phyloP scores from a whole-genome alignment of 108 stramenopile genomes.

The Nannochloropsis oceanica region DNA sequence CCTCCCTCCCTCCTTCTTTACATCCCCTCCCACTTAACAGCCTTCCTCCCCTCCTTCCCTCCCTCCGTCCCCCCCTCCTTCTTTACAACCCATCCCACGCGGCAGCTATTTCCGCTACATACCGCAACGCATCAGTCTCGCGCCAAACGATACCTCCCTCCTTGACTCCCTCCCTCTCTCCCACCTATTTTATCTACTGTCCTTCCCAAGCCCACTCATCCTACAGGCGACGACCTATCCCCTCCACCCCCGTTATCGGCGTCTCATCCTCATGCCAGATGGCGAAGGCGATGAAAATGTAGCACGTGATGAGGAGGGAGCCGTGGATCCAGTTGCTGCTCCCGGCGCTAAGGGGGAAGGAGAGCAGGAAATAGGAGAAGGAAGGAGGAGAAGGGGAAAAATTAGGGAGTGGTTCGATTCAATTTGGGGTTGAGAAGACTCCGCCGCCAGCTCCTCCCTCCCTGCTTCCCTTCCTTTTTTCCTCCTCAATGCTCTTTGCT shows the following conservation, averaged over 20 bases:
- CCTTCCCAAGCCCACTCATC: neutral
- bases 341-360: neutral
- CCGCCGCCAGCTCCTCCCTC: neutral
- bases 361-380: neutral
- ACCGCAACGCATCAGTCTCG: too few species aligned
- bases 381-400: neutral
- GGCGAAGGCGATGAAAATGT: constrained; percentile 16
- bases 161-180: neutral
- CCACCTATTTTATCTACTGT: neutral
- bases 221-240: neutral
- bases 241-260: neutral
- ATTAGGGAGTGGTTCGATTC: neutral
- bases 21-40: neutral
- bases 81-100: neutral
- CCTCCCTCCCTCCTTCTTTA: neutral
- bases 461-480: neutral
- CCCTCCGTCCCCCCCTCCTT: neutral
- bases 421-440: neutral
- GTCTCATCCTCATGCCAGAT: constrained; percentile 17
- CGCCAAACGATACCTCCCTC: neutral
- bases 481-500: neutral
- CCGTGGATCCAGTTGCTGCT: neutral
- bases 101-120: too few species aligned
- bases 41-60: neutral
- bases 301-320: constrained; percentile 19